These are phyloP conservation scores for Saccharomyces hybrid DNA, from an alignment of 1,139 yeast genomes.

Conservation along the genomic window DNA sequence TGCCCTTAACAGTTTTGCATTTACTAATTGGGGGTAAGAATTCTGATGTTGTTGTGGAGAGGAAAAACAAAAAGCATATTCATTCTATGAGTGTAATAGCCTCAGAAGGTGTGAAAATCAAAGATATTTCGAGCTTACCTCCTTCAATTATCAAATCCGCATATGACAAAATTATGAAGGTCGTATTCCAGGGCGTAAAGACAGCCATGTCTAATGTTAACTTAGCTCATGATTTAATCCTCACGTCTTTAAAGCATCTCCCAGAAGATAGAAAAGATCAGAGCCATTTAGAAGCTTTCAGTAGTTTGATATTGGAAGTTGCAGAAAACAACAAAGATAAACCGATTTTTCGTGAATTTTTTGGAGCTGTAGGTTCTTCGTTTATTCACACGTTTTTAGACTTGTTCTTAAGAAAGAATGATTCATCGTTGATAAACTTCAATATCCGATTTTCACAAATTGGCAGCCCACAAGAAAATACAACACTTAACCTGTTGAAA, in stretches of 20 bases:
- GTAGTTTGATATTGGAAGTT: conserved; percentile 6
- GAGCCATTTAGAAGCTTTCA: conserved; percentile 2
- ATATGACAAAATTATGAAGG: not conserved
- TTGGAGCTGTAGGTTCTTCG: not conserved
- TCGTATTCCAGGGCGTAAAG: not conserved
- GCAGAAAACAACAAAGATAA: conserved; percentile 5
- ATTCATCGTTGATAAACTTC: not conserved
- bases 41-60: conserved; percentile 2
- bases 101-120: conserved; percentile 14
- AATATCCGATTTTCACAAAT: not conserved
- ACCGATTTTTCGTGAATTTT: not conserved
- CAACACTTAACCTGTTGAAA: conserved; percentile 12
- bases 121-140: conserved; percentile 11
- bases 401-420: not conserved
- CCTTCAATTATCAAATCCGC: conserved; percentile 6
- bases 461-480: conserved; percentile 1
- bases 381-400: not conserved
- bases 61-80: conserved; percentile 4
- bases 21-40: conserved; percentile 4
- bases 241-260: not conserved
- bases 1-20: conserved; percentile 7
- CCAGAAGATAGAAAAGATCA: not conserved
- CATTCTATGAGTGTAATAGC: conserved; percentile 19
- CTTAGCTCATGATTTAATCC: not conserved
- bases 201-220: not conserved